Base-by-base conservation (phyloP, 192 early-diverging fungal species). In the Podila epigama region DNA sequence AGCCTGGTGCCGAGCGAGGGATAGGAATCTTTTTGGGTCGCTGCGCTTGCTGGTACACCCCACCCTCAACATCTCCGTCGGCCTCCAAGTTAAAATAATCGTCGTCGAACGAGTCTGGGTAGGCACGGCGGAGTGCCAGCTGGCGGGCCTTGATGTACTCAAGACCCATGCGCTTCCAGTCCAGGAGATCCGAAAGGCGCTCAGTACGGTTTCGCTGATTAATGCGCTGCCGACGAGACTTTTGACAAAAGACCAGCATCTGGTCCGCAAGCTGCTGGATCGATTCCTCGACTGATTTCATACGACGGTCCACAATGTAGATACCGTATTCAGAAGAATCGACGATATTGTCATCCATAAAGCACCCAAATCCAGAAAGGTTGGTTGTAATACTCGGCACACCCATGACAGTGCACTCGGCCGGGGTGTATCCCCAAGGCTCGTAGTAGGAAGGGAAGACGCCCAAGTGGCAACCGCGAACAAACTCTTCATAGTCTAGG, bases 381-480 rank as follows among this genome's bases (percentile, higher is more conserved):
- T 98, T 98, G 18, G 96, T 97, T 9, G 95, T 97, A 64, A 97
- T 95, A 9, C 91, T 94, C 10, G 97, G 97, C 11, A 97, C 92
- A 55, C 97, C 96, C 96, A 98, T 97, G 25, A 98, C 94, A 0
- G 97, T 98, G 81, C 96, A 98, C 79, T 98, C 97, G 34, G 95
- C 97, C 16, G 97, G 97, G 5, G 97, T 96, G 79, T 97, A 97
- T 4, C 97, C 97, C 93, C 94, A 99, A 29, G 97, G 96, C 80
- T 99, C 96, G 82, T 99, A 97, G 81, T 96, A 99, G 48, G 89
- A 92, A 10, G 96, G 94, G 85, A 99, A 99, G 6, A 98, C 97
- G 66, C 97, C 97, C 70, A 97, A 72, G 68, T 97, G 96, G 67
- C 93, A 95, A 39, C 96, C 97, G 63, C 97, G 92, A 42, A 98